Percentiles rank a stretch among this genome's conserved stretches.
Conservation (phyloP, 2,329 filamentous ascomycete species). For the Thyridium curvatum region DNA sequence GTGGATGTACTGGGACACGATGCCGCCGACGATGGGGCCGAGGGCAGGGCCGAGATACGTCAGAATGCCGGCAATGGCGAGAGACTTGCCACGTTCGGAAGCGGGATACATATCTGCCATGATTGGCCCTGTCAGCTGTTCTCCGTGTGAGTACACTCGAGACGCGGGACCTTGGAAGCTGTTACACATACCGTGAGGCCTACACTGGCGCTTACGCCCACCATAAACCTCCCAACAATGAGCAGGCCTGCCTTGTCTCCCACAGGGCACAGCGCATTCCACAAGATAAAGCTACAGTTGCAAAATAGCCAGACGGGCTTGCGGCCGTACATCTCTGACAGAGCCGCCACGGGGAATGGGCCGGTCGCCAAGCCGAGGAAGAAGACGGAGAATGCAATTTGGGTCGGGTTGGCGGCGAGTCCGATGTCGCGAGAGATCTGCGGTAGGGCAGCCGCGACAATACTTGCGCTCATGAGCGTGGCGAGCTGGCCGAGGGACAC, state of each 20-base stretch:
- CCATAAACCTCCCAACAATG: constrained; percentile 19
- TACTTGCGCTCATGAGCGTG: constrained; percentile 21
- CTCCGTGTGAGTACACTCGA: too few relatives aligned
- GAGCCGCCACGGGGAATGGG: constrained; percentile 50
- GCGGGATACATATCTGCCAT: constrained; percentile 28
- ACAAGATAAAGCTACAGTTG: constrained; percentile 32
- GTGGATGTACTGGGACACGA: constrained; percentile 45
- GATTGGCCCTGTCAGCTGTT: constrained; percentile 22
- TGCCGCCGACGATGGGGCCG: constrained; percentile 61
- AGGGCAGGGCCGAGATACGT: constrained; percentile 54
- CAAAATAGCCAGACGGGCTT: constrained; percentile 32
- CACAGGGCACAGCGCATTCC: constrained; percentile 45
- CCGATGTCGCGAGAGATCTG: constrained; percentile 28
- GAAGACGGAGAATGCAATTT: constrained; percentile 55
- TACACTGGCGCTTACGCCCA: too few relatives aligned
- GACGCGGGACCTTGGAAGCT: too few relatives aligned
- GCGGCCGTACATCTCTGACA: constrained; percentile 56
- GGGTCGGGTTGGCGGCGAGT: too few relatives aligned
- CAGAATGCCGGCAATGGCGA: constrained; percentile 22
- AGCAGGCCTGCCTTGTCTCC: constrained; percentile 41
- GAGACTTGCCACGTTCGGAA: constrained; percentile 26
- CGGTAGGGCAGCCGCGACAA: constrained; percentile 63
- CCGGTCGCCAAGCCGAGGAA: constrained; percentile 58
- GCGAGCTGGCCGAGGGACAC: too few relatives aligned
- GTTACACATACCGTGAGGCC: too few relatives aligned